These are phyloP conservation scores for Dactylis glomerata DNA, from an alignment of 176 grass and related monocot species.

Conservation along the genomic window DNA sequence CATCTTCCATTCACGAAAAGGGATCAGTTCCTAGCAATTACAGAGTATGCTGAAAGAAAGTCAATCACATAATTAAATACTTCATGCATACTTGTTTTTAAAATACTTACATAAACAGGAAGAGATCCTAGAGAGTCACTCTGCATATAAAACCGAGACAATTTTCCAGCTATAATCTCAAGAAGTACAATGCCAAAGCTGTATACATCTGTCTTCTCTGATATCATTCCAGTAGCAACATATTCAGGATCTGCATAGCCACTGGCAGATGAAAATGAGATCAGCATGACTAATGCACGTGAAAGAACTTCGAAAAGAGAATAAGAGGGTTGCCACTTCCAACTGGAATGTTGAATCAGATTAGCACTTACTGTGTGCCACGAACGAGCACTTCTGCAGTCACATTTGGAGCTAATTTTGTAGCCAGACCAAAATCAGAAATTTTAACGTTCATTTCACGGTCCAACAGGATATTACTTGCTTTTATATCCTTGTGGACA, in stretches of 20 bases:
- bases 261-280: slow-evolving; percentile 7
- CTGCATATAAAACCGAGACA: neutral
- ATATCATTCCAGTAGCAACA: slow-evolving; percentile 29
- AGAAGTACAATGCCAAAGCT: slow-evolving; percentile 39
- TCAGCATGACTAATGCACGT: neutral
- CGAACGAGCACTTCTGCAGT: neutral
- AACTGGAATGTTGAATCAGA: neutral
- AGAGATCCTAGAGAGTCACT: neutral
- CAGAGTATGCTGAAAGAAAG: neutral
- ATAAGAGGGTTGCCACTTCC: neutral
- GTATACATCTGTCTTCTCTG: slow-evolving; percentile 42
- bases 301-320: too few relatives aligned
- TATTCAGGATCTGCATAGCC: slow-evolving; percentile 49
- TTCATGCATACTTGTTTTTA: neutral
- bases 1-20: neutral
- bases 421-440: slow-evolving; percentile 44
- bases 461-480: slow-evolving; percentile 43
- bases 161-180: slow-evolving; percentile 31
- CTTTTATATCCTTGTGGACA: slow-evolving; percentile 43
- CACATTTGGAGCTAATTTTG: slow-evolving; percentile 13
- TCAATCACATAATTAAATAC: neutral
- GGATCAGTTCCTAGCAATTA: neutral
- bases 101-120: slow-evolving; percentile 9
- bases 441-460: slow-evolving; percentile 48
- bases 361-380: slow-evolving; percentile 33